Conservation (phyloP, 257 asterid species). For the Solanum corneliomulleri region DNA sequence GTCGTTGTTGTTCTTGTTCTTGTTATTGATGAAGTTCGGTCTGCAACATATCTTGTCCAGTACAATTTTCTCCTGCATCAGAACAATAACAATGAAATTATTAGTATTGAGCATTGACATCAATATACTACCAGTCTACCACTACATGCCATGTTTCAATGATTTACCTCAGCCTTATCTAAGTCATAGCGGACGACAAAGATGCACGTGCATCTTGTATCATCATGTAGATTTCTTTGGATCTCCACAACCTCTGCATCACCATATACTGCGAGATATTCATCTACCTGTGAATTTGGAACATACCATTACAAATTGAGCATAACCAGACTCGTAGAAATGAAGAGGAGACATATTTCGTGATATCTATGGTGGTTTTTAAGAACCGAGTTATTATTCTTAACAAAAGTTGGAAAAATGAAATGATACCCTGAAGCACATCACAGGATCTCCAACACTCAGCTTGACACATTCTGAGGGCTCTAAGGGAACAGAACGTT, state of each 20-base stretch:
- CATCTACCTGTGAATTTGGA: constrained; percentile 35
- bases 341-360: not conserved
- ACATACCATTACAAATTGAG: not conserved
- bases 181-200: constrained; percentile 50
- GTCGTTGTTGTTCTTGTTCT: not conserved
- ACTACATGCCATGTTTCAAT: not conserved
- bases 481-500: constrained; percentile 78
- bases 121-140: not conserved
- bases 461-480: constrained; percentile 59
- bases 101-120: not conserved
- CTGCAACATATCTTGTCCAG: constrained; percentile 48
- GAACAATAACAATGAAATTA: not conserved
- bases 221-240: constrained; percentile 32
- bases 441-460: constrained; percentile 61
- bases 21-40: constrained; percentile 13
- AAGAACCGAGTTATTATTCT: not conserved
- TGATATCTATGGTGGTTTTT: not conserved
- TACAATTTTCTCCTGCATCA: constrained; percentile 38
- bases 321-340: not conserved
- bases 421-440: constrained; percentile 70
- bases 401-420: not conserved
- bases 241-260: constrained; percentile 63
- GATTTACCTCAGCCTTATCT: constrained; percentile 43
- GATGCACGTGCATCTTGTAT: constrained; percentile 44
- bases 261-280: constrained; percentile 40